Base-by-base conservation (phyloP, 176 grass and related monocot genomes). In the Phyllostachys edulis region DNA sequence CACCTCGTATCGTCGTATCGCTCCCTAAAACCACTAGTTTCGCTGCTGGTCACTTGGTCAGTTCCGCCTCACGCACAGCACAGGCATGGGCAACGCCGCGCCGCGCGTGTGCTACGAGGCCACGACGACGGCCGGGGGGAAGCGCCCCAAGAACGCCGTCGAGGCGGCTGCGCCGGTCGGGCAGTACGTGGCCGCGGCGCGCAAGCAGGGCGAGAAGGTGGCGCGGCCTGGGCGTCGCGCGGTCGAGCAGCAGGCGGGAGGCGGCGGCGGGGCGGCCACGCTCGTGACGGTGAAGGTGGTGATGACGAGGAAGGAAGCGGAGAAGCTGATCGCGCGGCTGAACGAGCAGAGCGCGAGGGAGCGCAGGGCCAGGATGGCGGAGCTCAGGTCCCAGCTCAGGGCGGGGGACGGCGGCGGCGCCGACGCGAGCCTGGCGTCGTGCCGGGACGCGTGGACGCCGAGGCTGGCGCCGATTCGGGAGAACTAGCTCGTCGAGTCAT, bases 221-320 rank as follows among this genome's bases (percentile, higher is more conserved):
- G 21, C 15, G 51, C 2, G 3, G 11, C 32, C 45, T 23, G 80
- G 21, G 4, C 74, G 45, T 54, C 68, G 29, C 50, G 50, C 1
- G 40, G 21, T 0, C 23, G 11, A n/a, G 29, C 12, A 0, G 60
- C 44, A n/a, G 39, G 29, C 0, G 5, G 27, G 40, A 27, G 60
- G 47, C 34, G 38, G 40, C 32, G 61, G 23, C 51, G 87, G 39
- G 63, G 61, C 15, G 1, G 67, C 57, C 12, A 1, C 9, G 47
- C 73, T 46, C 0, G 17, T 71, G 27, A 88, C 79, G 51, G 79
- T 94, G 79, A 90, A 86, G 92, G 68, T 88, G 32, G 70, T 94
- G 83, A 34, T 94, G 83, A 84, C 14, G 63, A 90, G 87, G 75
- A 80, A 72, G 69, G 88, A 94, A 34, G 88, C 88, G 24, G 88